Evolutionary conservation across 805 yeast species (phyloP).

Genomic region (Millerozyma acaciae): DNA sequence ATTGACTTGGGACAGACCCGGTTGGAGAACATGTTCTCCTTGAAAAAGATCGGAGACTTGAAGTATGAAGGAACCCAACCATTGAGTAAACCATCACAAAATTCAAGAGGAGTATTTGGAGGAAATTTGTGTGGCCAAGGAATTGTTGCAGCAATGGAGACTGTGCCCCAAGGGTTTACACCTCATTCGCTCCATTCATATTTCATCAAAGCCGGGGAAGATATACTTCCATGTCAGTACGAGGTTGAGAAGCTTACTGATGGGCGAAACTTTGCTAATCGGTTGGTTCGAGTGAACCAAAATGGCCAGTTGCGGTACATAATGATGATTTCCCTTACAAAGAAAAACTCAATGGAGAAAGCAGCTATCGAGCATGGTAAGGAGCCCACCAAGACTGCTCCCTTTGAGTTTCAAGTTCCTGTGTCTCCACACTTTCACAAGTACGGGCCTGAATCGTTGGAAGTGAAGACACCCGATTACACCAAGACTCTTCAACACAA

Average conservation of each 20-base stretch:
- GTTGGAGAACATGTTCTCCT: conserved; percentile 11
- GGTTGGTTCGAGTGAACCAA: conserved; percentile 29
- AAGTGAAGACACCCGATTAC: conserved; percentile 13
- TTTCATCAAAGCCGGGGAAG: conserved; percentile 37
- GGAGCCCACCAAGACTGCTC: conserved; percentile 20
- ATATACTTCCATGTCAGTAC: conserved; percentile 23
- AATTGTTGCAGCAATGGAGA: conserved; percentile 32
- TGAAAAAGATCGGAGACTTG: conserved; percentile 5
- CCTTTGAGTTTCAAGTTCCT: conserved; percentile 27
- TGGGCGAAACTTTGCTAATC: conserved; percentile 33
- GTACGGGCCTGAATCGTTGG: conserved; percentile 17
- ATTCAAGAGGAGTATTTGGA: conserved; percentile 38
- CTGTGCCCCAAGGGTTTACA: conserved; percentile 25
- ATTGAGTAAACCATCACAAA: conserved; percentile 25
- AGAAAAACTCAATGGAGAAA: conserved; percentile 21
- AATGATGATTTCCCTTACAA: conserved; percentile 34
- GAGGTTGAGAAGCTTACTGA: conserved; percentile 32
- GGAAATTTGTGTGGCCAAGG: conserved; percentile 37
- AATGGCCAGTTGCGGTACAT: conserved; percentile 26
- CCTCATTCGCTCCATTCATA: conserved; percentile 41
- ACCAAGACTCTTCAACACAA: conserved; percentile 20
- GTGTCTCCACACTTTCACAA: conserved; percentile 20
- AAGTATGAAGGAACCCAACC: conserved; percentile 22
- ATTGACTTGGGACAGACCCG: conserved; percentile 2
- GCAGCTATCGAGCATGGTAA: conserved; percentile 11